A percentile compares a stretch with the other conserved stretches of the same genome.
Conservation (phyloP, 2,329 filamentous ascomycete species). For the Karstenula rhodostoma region DNA sequence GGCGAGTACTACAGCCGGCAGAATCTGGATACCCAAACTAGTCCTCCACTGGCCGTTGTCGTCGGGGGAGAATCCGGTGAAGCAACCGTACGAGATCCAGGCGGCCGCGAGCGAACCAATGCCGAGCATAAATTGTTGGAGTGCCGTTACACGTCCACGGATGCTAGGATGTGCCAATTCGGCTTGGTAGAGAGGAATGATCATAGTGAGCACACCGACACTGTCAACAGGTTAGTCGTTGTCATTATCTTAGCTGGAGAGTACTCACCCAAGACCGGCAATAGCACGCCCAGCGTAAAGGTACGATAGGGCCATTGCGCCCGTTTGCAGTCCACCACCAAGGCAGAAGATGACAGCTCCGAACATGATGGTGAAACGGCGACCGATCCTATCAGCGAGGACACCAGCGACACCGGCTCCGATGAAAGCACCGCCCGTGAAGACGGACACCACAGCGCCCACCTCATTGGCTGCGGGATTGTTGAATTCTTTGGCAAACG, state of each 20-base stretch:
- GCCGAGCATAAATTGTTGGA: constrained; percentile 86
- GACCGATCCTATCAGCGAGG: constrained; percentile 69
- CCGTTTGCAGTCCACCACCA: constrained; percentile 77
- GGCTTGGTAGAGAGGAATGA: constrained; percentile 77
- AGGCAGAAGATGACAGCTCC: constrained; percentile 76
- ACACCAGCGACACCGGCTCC: constrained; percentile 72
- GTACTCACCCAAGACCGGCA: constrained; percentile 68
- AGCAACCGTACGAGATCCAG: constrained; percentile 75
- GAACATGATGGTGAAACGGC: constrained; percentile 74
- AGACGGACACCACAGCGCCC: constrained; percentile 78
- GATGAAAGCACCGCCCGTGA: constrained; percentile 78
- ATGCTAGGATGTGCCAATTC: constrained; percentile 82
- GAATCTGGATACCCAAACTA: constrained; percentile 73
- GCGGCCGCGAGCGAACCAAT: constrained; percentile 75
- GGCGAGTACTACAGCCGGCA: constrained; percentile 71
- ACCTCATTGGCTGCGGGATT: constrained; percentile 55
- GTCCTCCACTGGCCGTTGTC: constrained; percentile 67
- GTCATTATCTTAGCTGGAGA: neutral
- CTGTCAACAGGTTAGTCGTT: constrained; percentile 39
- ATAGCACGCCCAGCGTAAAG: constrained; percentile 75
- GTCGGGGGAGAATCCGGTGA: constrained; percentile 57
- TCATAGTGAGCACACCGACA: constrained; percentile 69
- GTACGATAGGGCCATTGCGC: constrained; percentile 65
- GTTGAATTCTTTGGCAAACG: constrained; percentile 52
- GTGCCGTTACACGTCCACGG: constrained; percentile 74